A percentile compares a stretch with the other conserved stretches of the same genome.
phyloP scores from a whole-genome alignment of 352 stramenopile species.

The Globisporangium takayamanum region DNA sequence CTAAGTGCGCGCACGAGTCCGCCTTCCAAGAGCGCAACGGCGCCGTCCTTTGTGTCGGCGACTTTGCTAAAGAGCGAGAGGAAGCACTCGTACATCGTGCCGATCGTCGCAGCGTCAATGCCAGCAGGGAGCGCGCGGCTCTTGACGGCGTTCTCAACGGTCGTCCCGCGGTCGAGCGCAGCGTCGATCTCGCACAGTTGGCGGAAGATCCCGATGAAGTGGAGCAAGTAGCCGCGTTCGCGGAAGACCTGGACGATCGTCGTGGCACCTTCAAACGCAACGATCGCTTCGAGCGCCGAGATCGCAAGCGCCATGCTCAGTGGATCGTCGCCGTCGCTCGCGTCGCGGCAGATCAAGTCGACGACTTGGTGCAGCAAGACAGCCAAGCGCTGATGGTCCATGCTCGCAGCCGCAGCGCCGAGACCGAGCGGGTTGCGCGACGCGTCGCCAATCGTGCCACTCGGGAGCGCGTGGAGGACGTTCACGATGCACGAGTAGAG shows the following conservation, averaged over 20 bases:
- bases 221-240: conserved; percentile 70
- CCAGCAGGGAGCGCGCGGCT: conserved; percentile 36
- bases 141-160: conserved; percentile 27
- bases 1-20: conserved; percentile 60
- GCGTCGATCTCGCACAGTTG: conserved; percentile 69
- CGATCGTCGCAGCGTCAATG: conserved; percentile 61
- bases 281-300: conserved; percentile 59
- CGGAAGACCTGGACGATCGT: conserved; percentile 51
- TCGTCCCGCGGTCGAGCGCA: conserved; percentile 37
- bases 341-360: conserved; percentile 65
- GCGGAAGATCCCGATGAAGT: conserved; percentile 76
- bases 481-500: conserved; percentile 77
- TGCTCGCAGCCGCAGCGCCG: not conserved
- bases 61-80: conserved; percentile 73
- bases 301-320: conserved; percentile 79
- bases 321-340: conserved; percentile 70
- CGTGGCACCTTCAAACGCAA: conserved; percentile 42
- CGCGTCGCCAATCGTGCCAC: conserved; percentile 6
- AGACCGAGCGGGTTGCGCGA: conserved; percentile 9
- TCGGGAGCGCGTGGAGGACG: conserved; percentile 40
- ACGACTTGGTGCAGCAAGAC: conserved; percentile 53
- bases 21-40: conserved; percentile 61
- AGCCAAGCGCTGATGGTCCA: conserved; percentile 9
- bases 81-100: conserved; percentile 79
- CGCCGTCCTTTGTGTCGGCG: conserved; percentile 52